Evolutionary conservation across 345 rosid genomes (phyloP).

Genomic region (Boechera stricta): DNA sequence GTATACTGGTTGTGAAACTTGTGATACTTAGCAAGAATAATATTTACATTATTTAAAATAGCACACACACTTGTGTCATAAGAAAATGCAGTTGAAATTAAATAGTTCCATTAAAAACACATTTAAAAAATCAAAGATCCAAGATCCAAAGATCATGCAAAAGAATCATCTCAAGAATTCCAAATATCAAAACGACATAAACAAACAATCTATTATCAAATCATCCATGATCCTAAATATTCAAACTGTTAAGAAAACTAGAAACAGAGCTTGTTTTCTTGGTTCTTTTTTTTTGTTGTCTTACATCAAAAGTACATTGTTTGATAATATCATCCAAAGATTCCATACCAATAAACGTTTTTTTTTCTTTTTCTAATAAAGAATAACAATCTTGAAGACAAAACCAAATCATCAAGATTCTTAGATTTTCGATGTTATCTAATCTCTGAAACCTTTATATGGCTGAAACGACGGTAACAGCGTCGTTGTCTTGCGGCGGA

Average conservation of each 20-base stretch:
- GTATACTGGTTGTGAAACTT: not conserved
- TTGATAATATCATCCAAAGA: conserved; percentile 30
- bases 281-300: conserved; percentile 1
- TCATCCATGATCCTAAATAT: not conserved
- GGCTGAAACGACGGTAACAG: conserved; percentile 29
- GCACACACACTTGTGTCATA: conserved; percentile 38
- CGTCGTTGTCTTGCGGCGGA: conserved; percentile 76
- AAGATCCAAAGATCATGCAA: conserved; percentile 47
- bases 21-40: conserved; percentile 3
- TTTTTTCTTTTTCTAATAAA: conserved; percentile 23
- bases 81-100: conserved; percentile 25
- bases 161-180: conserved; percentile 41
- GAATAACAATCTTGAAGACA: conserved; percentile 38
- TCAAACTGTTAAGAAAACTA: not conserved
- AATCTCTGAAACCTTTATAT: conserved; percentile 24
- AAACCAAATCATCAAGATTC: conserved; percentile 31
- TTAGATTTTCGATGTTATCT: conserved; percentile 21
- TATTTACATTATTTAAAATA: conserved; percentile 10
- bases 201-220: conserved; percentile 26
- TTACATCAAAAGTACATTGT: conserved; percentile 38
- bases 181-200: conserved; percentile 30
- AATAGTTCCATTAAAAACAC: conserved; percentile 29
- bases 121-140: conserved; percentile 28
- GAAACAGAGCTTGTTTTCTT: conserved; percentile 33
- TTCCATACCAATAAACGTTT: conserved; percentile 26